A percentile compares a stretch with the other conserved stretches of the same genome.
phyloP scores from a whole-genome alignment of 768 basidiomycete genomes.

The Pulveroboletus sp. region DNA sequence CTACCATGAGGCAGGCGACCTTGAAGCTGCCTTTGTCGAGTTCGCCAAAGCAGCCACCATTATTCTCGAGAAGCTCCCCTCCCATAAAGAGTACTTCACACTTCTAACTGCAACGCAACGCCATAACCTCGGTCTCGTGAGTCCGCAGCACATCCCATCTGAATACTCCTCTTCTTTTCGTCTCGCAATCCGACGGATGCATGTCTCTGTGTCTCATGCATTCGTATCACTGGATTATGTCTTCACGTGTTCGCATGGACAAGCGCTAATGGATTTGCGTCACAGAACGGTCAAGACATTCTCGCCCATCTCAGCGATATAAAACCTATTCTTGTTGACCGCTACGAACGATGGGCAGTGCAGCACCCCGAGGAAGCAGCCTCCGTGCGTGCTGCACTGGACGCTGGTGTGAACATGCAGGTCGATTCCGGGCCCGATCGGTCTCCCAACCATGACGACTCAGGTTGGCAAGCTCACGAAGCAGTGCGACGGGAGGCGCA shows the following conservation, averaged over 20 bases:
- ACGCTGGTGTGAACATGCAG: constrained; percentile 18
- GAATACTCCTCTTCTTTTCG: background rate
- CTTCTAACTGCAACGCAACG: constrained; percentile 55
- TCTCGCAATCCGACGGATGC: constrained; percentile 4
- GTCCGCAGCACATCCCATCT: constrained; percentile 32
- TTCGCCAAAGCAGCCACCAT: constrained; percentile 72
- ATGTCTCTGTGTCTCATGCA: background rate
- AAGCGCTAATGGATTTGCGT: constrained; percentile 15
- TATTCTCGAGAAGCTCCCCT: constrained; percentile 74
- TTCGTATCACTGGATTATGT: background rate
- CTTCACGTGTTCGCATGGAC: constrained; percentile 2
- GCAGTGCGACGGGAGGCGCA: constrained; percentile 30
- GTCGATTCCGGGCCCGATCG: constrained; percentile 24
- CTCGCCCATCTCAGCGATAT: constrained; percentile 60
- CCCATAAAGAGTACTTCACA: constrained; percentile 59
- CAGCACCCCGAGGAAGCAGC: constrained; percentile 37
- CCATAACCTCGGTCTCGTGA: constrained; percentile 63
- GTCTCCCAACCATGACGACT: constrained; percentile 28
- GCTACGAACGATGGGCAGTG: constrained; percentile 57
- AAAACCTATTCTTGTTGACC: constrained; percentile 58
- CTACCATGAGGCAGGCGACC: constrained; percentile 45
- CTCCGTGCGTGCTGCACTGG: constrained; percentile 18
- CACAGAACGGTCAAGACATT: constrained; percentile 72
- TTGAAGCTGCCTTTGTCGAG: constrained; percentile 68
- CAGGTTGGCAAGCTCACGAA: constrained; percentile 31